phyloP scores from a whole-genome alignment of 768 basidiomycete species.

The Paxillus rubicundulus region DNA sequence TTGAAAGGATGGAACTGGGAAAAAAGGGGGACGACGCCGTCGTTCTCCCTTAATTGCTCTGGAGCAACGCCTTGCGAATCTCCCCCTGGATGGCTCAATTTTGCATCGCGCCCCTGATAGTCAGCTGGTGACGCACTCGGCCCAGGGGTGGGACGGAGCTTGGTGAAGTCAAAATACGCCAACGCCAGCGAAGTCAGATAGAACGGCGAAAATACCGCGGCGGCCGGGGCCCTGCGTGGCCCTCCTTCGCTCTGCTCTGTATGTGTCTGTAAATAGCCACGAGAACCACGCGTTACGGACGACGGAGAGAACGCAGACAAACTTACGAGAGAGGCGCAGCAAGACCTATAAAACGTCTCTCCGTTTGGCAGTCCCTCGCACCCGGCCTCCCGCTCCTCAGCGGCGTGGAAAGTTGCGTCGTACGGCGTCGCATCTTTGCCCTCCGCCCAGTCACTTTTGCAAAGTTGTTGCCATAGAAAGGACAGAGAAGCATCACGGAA shows the following conservation, averaged over 20 bases:
- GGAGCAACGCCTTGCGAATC: neutral
- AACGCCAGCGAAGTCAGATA: constrained; percentile 33
- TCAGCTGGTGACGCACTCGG: constrained; percentile 21
- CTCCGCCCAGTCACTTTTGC: constrained; percentile 50
- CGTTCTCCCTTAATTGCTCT: constrained; percentile 41
- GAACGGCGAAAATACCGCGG: constrained; percentile 13
- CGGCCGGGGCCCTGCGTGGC: neutral
- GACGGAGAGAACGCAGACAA: neutral
- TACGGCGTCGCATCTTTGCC: constrained; percentile 45
- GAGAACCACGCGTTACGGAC: neutral
- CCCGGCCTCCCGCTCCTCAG: constrained; percentile 39
- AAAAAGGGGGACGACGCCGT: constrained; percentile 49
- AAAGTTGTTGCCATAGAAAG: constrained; percentile 37
- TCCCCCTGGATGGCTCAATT: neutral
- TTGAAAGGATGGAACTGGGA: constrained; percentile 50
- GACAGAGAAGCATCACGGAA: constrained; percentile 36
- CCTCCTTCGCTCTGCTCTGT: neutral
- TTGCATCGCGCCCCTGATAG: neutral
- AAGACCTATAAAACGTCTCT: constrained; percentile 43
- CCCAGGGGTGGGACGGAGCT: constrained; percentile 35
- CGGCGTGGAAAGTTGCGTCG: constrained; percentile 47
- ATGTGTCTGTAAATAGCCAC: constrained; percentile 1
- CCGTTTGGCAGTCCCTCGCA: constrained; percentile 37
- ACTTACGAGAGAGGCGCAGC: constrained; percentile 38
- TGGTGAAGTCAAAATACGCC: constrained; percentile 38